Conservation (phyloP, 2,329 filamentous ascomycete genomes). For the Colletotrichum lini region DNA sequence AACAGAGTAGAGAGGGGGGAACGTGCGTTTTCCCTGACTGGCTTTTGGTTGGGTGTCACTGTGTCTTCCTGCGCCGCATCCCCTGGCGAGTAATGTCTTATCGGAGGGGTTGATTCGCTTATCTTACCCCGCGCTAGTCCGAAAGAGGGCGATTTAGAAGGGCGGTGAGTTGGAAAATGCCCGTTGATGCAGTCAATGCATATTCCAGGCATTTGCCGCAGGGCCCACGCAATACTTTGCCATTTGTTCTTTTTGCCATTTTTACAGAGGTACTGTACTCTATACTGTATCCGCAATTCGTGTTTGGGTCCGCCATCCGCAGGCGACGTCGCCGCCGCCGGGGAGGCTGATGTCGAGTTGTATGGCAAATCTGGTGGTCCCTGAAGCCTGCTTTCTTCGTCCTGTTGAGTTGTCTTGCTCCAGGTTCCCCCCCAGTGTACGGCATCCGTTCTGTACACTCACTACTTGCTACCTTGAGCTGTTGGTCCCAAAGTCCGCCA, state of each 20-base stretch:
- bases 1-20: background rate
- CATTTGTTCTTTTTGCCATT: slow-evolving; percentile 22
- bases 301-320: too few relatives aligned
- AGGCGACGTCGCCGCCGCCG: background rate
- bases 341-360: background rate
- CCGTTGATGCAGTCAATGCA: slow-evolving; percentile 44
- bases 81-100: slow-evolving; percentile 46
- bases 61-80: background rate
- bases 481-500: background rate
- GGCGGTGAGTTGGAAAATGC: slow-evolving; percentile 48
- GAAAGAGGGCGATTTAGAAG: slow-evolving; percentile 38
- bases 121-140: slow-evolving; percentile 45
- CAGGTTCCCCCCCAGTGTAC: background rate
- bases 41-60: slow-evolving; percentile 13
- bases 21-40: slow-evolving; percentile 18
- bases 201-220: slow-evolving; percentile 1
- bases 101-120: slow-evolving; percentile 45
- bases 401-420: background rate
- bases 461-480: too few relatives aligned
- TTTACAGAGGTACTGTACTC: background rate
- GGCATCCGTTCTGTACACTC: background rate
- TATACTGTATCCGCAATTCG: too few relatives aligned
- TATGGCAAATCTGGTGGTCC: too few relatives aligned
- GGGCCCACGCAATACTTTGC: slow-evolving; percentile 17
- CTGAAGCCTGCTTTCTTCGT: background rate